Base-by-base conservation (phyloP, 352 stramenopile species). In the Phytophthora capsici region DNA sequence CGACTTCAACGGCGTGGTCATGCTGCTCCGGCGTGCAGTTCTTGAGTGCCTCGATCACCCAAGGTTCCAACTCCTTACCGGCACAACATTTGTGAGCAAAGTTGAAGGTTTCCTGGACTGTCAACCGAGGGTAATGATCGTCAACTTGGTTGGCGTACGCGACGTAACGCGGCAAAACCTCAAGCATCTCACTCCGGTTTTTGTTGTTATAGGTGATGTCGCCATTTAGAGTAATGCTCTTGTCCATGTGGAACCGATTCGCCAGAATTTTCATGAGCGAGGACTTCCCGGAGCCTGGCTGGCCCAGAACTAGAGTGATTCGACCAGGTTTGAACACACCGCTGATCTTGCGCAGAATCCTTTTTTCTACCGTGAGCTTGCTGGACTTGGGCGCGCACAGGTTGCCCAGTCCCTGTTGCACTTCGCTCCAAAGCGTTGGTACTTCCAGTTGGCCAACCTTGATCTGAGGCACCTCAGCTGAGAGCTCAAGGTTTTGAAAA, bases 221-320 rank as follows among this genome's bases (percentile, higher is more conserved):
- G 6, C 80, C 80, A 8, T 45, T 71, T 16, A 84, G 38, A 14
- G 72, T 46, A 22, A 88, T 79, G 46, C 73, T 77, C 8, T 67
- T 75, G 50, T 57, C 57, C 56, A 85, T 72, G 43, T 77, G 76
- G 66, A 89, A 89, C 8, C 72, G 73, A n/a, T 79, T 78, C 22
- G 59, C 73, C 2, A 89, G 65, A 34, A 83, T 66, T 50, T 89
- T 89, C 70, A 73, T 73, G 19, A 73, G 34, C 32, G 65, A 73
- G 1, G 65, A 72, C 26, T 72, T 72, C 14, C 63, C 63, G 1
- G 63, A 72, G 6, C 64, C 57, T 6, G 64, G 64, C 9, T 73
- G 65, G 20, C 65, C 65, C 1, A 90, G 64, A n/a, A 90, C 71
- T n/a, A 90, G 73, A 17, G 80, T 85, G 62, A 86, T 73, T 9